Evolutionary conservation across 2,329 filamentous ascomycete species (phyloP).

Genomic region (Epichloe sylvatica): DNA sequence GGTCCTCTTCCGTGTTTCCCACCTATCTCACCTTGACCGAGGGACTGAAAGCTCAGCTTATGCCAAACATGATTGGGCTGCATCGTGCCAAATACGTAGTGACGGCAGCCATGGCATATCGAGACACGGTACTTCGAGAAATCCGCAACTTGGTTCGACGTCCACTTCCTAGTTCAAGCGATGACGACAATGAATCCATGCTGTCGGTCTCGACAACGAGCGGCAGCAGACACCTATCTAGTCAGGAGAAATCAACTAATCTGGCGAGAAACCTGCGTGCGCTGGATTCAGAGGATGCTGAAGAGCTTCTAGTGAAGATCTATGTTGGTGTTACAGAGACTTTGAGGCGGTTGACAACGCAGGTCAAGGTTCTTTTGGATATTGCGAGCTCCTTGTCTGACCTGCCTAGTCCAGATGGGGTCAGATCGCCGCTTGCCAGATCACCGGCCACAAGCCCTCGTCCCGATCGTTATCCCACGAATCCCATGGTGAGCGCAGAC

Average conservation of each 20-base stretch:
- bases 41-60: constrained; percentile 54
- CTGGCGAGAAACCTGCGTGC: constrained; percentile 78
- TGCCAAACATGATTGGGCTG: constrained; percentile 62
- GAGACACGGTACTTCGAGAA: constrained; percentile 72
- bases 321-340: constrained; percentile 84
- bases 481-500: constrained; percentile 12
- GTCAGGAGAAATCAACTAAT: constrained; percentile 80
- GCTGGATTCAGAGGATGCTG: constrained; percentile 70
- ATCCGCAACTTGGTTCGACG: constrained; percentile 73
- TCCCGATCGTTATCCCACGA: constrained; percentile 16
- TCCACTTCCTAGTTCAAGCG: constrained; percentile 79
- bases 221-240: constrained; percentile 52
- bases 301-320: constrained; percentile 65
- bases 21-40: constrained; percentile 65
- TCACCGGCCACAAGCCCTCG: constrained; percentile 41
- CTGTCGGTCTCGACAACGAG: constrained; percentile 68
- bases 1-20: constrained; percentile 57
- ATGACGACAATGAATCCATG: constrained; percentile 86
- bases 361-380: constrained; percentile 89
- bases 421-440: constrained; percentile 34
- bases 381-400: constrained; percentile 64
- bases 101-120: constrained; percentile 68
- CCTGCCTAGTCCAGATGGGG: constrained; percentile 21
- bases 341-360: constrained; percentile 68
- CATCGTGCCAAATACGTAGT: constrained; percentile 67